Evolutionary conservation across 345 rosid species (phyloP).

Genomic region (Corchorus capsularis): DNA sequence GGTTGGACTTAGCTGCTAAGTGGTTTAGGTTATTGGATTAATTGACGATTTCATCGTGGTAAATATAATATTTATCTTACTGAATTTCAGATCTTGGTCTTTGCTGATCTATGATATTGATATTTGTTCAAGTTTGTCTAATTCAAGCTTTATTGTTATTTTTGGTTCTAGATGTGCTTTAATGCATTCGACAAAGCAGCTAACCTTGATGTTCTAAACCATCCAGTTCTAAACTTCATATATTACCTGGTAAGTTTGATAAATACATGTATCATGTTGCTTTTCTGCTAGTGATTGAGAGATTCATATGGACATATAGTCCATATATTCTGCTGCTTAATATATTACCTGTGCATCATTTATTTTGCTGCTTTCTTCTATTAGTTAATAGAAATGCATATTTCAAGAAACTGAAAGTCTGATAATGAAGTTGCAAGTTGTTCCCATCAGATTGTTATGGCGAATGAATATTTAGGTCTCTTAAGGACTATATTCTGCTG

Average conservation of each 20-base stretch:
- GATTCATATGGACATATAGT: background rate
- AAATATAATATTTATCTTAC: background rate
- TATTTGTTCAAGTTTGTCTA: conserved; percentile 13
- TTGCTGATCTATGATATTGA: background rate
- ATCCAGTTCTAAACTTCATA: conserved; percentile 78
- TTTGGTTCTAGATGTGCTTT: conserved; percentile 63
- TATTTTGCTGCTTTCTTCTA: too few relatives aligned
- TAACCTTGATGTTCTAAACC: conserved; percentile 79
- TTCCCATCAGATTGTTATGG: too few relatives aligned
- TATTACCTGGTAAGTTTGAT: conserved; percentile 70
- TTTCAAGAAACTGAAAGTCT: too few relatives aligned
- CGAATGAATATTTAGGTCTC: too few relatives aligned
- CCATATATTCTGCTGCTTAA: too few relatives aligned
- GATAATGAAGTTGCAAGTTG: too few relatives aligned
- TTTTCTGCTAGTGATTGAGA: background rate
- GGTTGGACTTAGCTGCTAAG: conserved; percentile 6
- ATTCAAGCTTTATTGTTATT: background rate
- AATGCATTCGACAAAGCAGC: conserved; percentile 83
- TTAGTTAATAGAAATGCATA: too few relatives aligned
- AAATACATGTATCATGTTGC: conserved; percentile 6
- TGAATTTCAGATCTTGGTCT: background rate
- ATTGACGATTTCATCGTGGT: background rate
- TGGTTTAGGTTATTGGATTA: conserved; percentile 14
- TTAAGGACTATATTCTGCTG: too few relatives aligned
- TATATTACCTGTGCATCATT: too few relatives aligned